These are phyloP conservation scores for Sicyos baderoa DNA, from an alignment of 306 rosid genomes.

Conservation along the genomic window DNA sequence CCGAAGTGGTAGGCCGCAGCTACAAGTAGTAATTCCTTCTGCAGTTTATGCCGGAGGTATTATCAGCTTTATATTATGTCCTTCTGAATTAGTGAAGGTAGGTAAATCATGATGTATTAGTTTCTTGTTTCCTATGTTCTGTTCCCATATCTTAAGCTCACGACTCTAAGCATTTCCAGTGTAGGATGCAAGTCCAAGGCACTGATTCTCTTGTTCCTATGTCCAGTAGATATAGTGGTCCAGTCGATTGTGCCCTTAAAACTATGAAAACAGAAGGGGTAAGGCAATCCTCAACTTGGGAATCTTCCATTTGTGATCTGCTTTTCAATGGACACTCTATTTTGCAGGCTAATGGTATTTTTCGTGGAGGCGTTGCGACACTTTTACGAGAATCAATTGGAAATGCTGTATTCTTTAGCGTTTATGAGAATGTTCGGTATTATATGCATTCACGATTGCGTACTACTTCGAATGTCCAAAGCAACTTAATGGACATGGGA, in stretches of 20 bases:
- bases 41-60: constrained; percentile 79
- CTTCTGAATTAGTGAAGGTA: constrained; percentile 89
- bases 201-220: constrained; percentile 60
- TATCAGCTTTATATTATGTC: constrained; percentile 81
- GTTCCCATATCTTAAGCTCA: constrained; percentile 20
- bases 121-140: constrained; percentile 22
- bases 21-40: constrained; percentile 68
- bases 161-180: constrained; percentile 51
- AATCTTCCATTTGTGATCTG: constrained; percentile 20
- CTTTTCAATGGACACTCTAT: constrained; percentile 33
- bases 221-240: constrained; percentile 63
- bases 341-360: constrained; percentile 78
- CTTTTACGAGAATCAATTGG: constrained; percentile 71
- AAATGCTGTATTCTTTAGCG: constrained; percentile 57
- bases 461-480: constrained; percentile 37
- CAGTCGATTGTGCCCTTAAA: constrained; percentile 62
- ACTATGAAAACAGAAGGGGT: constrained; percentile 72
- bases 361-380: constrained; percentile 64
- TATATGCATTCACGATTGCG: constrained; percentile 57
- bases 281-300: constrained; percentile 32
- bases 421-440: constrained; percentile 68
- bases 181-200: constrained; percentile 98
- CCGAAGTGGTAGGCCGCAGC: constrained; percentile 49
- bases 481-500: constrained; percentile 63
- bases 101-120: neutral